These are phyloP conservation scores for Scedosporium boydii DNA, from an alignment of 2,329 filamentous ascomycete species.

Conservation along the genomic window DNA sequence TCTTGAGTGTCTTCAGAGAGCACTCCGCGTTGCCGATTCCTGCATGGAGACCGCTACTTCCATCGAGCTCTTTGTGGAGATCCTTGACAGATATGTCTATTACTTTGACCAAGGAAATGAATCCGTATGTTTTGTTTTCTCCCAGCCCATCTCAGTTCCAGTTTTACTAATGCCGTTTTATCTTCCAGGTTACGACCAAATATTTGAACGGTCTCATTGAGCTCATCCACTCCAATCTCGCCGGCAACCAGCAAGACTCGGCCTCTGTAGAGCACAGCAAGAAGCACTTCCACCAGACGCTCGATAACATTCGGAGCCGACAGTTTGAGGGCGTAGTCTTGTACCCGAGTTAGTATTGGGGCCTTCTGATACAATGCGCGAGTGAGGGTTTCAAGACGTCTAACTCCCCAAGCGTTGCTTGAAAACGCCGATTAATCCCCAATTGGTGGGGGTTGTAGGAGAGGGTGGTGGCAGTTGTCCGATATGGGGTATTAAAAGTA, in stretches of 20 bases:
- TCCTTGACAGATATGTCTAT: slow-evolving; percentile 95
- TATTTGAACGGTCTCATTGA: slow-evolving; percentile 98
- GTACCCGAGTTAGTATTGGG: slow-evolving; percentile 35
- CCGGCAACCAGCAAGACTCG: slow-evolving; percentile 73
- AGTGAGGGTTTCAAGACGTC: too few species aligned
- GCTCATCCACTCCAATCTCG: slow-evolving; percentile 92
- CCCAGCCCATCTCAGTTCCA: neutral
- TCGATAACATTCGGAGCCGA: slow-evolving; percentile 85
- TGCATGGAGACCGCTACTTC: slow-evolving; percentile 98
- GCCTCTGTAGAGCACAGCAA: slow-evolving; percentile 78
- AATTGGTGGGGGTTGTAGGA: too few species aligned
- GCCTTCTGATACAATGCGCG: too few species aligned
- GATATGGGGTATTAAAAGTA: neutral
- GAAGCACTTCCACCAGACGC: slow-evolving; percentile 87
- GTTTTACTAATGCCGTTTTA: slow-evolving; percentile 14
- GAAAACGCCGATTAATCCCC: too few species aligned
- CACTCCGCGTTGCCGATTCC: slow-evolving; percentile 89
- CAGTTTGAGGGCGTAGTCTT: slow-evolving; percentile 90
- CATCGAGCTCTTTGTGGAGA: slow-evolving; percentile 96
- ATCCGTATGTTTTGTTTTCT: slow-evolving; percentile 46
- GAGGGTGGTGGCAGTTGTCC: neutral
- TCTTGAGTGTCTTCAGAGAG: slow-evolving; percentile 89
- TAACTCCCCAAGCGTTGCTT: too few species aligned
- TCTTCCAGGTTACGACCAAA: slow-evolving; percentile 69
- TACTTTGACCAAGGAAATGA: slow-evolving; percentile 99